Conservation (phyloP, 1,139 yeast genomes). For the Hyphopichia buzzinii region DNA sequence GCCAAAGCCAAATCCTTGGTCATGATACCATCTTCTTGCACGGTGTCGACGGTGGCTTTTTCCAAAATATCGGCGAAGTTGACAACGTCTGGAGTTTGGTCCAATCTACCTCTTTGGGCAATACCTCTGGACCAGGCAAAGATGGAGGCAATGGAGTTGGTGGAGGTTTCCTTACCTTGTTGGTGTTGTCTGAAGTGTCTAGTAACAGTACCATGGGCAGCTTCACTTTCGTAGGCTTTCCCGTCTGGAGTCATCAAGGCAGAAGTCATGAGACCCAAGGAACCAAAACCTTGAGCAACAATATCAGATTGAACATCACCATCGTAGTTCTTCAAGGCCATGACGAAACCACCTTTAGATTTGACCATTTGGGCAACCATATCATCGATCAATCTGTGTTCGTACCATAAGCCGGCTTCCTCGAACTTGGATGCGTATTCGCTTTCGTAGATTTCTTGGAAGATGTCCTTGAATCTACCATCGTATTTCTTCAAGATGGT, state of each 20-base stretch:
- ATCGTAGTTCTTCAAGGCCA: conserved; percentile 82
- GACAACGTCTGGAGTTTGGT: conserved; percentile 67
- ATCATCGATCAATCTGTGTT: conserved; percentile 80
- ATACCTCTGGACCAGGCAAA: conserved; percentile 88
- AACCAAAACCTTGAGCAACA: conserved; percentile 86
- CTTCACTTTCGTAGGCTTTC: conserved; percentile 77
- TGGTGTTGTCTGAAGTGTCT: conserved; percentile 85
- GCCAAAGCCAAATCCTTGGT: conserved; percentile 82
- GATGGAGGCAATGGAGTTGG: conserved; percentile 81
- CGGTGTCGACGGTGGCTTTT: conserved; percentile 69
- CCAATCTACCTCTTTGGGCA: conserved; percentile 76
- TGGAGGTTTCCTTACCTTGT: conserved; percentile 80
- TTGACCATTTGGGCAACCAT: conserved; percentile 90
- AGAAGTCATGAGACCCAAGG: conserved; percentile 81
- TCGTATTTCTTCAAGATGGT: conserved; percentile 80
- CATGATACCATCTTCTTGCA: conserved; percentile 71
- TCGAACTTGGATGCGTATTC: conserved; percentile 60
- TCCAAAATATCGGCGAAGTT: conserved; percentile 66
- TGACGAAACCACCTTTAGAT: conserved; percentile 78
- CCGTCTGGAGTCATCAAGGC: conserved; percentile 86
- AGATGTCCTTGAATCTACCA: conserved; percentile 79
- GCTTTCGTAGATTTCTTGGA: conserved; percentile 61
- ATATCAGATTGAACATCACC: conserved; percentile 86
- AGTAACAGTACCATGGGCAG: conserved; percentile 87
- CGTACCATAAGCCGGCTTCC: conserved; percentile 69